Base-by-base conservation (phyloP, 1,284 basidiomycete species). In the Ustilago shanxiensis region DNA sequence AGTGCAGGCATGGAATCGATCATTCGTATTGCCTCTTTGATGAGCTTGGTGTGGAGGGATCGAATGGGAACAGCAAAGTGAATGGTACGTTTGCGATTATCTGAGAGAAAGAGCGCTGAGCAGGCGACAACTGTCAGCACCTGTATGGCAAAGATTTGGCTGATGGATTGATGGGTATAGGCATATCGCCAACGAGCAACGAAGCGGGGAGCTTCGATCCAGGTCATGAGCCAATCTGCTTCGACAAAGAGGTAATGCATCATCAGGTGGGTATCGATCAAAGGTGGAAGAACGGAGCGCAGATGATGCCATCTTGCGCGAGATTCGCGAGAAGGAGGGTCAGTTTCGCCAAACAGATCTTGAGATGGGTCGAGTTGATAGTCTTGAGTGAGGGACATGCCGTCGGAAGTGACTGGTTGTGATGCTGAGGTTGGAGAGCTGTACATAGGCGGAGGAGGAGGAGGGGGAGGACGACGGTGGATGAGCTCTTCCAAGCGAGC, bases 211-310 rank as follows among this genome's bases (percentile, higher is more conserved):
- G 63, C 39, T 18, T 74, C 44, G 20, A 62, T 10, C 22, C 35
- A 62, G 16, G 28, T 33, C 45, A 66, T 45, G 41, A 74, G 62
- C 72, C 72, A 74, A 33, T 74, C 62, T 26, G 62, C 58, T 31
- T 70, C 63, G 47, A 58, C 52, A 33, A 70, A 58, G 29, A 65
- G 22, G 56, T 69, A 60, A 52, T 66, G 59, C 62, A 70, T 61
- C 49, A 74, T 61, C 39, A 57, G 35, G 31, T 74, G 62, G 14
- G 57, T 74, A n/a, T 74, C 72, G 41, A 58, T 51, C 44, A 74
- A 57, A 9, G 72, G 66, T 7, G 72, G 72, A 3, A 70, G 31
- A 10, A 69, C 10, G 13, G 55, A 39, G 24, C 66, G 61, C 3
- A 72, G 49, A 5, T 58, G 50, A 29, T 66, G 64, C 69, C 69